A percentile compares a stretch with the other conserved stretches of the same genome.
These are phyloP conservation scores for Tetrapyrgos nigripes DNA, from an alignment of 1,284 basidiomycete genomes.

Conservation along the genomic window DNA sequence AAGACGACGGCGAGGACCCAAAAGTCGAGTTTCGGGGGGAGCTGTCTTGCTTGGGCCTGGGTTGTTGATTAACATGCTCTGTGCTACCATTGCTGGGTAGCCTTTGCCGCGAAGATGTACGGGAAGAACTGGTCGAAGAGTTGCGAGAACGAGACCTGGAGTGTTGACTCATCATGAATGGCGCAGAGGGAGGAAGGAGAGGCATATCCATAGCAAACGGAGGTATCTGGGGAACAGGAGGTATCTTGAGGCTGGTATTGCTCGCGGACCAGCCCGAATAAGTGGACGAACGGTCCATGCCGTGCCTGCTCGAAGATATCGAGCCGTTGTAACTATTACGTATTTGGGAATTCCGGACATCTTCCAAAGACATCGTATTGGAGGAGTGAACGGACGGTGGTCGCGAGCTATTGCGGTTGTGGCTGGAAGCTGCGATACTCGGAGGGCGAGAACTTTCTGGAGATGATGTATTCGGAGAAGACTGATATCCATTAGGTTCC, in stretches of 20 bases:
- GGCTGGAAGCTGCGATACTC: slow-evolving; percentile 45
- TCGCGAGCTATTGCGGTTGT: slow-evolving; percentile 44
- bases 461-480: slow-evolving; percentile 42
- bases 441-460: slow-evolving; percentile 58
- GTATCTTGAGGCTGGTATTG: slow-evolving; percentile 38
- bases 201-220: slow-evolving; percentile 57
- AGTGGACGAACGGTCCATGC: slow-evolving; percentile 37
- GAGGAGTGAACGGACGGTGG: slow-evolving; percentile 57
- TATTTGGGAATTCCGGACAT: slow-evolving; percentile 48
- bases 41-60: not conserved
- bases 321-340: slow-evolving; percentile 49
- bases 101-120: slow-evolving; percentile 22
- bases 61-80: slow-evolving; percentile 20
- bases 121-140: slow-evolving; percentile 26
- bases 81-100: slow-evolving; percentile 24
- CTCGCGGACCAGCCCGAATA: slow-evolving; percentile 39
- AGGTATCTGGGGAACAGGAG: slow-evolving; percentile 37
- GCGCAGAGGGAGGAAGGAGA: slow-evolving; percentile 73
- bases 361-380: slow-evolving; percentile 57
- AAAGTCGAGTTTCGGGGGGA: slow-evolving; percentile 18
- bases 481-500: slow-evolving; percentile 37
- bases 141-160: slow-evolving; percentile 35
- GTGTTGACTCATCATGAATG: slow-evolving; percentile 73
- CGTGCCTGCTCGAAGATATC: slow-evolving; percentile 40
- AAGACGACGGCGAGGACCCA: slow-evolving; percentile 16